Conservation (phyloP, 108 stramenopile species). For the Stephanodiscus minutulus region DNA sequence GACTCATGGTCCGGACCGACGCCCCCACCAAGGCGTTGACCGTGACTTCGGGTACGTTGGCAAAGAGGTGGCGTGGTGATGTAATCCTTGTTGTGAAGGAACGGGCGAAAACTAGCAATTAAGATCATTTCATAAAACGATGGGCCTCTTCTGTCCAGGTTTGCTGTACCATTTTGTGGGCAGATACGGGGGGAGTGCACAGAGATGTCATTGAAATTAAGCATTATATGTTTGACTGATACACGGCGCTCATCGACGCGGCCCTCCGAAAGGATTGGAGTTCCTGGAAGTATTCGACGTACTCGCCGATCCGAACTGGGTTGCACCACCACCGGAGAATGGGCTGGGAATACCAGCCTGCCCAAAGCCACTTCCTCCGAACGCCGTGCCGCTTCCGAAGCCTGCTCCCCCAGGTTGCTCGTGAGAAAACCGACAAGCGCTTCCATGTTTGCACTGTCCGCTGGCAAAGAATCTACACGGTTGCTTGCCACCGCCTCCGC, state of each 20-base stretch:
- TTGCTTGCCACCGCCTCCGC: slow-evolving; percentile 14
- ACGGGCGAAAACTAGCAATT: no score
- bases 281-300: not conserved
- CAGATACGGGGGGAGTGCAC: no score
- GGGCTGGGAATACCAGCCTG: slow-evolving; percentile 1
- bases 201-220: no score
- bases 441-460: not conserved
- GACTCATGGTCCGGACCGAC: slow-evolving; percentile 72
- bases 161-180: no score
- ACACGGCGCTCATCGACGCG: not conserved
- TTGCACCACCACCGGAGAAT: not conserved
- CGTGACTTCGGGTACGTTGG: no score
- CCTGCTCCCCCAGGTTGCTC: not conserved
- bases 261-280: slow-evolving; percentile 9
- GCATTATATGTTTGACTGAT: no score
- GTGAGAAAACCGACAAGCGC: slow-evolving; percentile 3
- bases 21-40: no score
- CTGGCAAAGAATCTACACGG: slow-evolving; percentile 12
- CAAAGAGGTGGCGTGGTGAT: no score
- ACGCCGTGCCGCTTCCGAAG: not conserved
- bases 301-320: not conserved
- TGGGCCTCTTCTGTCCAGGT: no score
- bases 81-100: no score
- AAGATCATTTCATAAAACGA: no score
- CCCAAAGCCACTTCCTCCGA: slow-evolving; percentile 5